Percentiles rank a stretch among this genome's conserved stretches.
phyloP scores from a whole-genome alignment of 2,329 filamentous ascomycete species.

The Colletotrichum tanaceti region DNA sequence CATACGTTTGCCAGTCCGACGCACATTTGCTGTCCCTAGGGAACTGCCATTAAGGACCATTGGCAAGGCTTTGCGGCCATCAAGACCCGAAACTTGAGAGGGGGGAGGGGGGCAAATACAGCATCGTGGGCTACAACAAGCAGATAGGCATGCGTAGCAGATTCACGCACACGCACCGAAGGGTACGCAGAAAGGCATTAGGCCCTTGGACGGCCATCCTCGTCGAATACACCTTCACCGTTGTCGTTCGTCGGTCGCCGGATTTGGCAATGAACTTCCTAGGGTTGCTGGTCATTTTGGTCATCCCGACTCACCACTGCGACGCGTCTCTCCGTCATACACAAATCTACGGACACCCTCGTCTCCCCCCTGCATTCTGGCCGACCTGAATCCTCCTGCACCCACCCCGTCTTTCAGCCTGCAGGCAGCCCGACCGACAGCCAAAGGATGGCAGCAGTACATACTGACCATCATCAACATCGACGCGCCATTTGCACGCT shows the following conservation, averaged over 20 bases:
- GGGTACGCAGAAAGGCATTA: slow-evolving; percentile 22
- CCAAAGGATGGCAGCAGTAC: slow-evolving; percentile 24
- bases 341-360: slow-evolving; percentile 6
- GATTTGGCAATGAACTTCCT: not conserved
- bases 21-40: slow-evolving; percentile 3
- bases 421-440: slow-evolving; percentile 15
- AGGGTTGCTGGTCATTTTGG: slow-evolving; percentile 15
- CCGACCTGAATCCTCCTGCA: slow-evolving; percentile 28
- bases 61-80: slow-evolving; percentile 19
- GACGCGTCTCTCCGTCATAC: slow-evolving; percentile 10
- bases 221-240: slow-evolving; percentile 1
- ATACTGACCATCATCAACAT: slow-evolving; percentile 13
- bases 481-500: slow-evolving; percentile 2
- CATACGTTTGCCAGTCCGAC: not conserved
- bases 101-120: not conserved
- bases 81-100: no score
- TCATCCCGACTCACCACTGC: slow-evolving; percentile 9
- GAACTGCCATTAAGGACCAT: slow-evolving; percentile 1
- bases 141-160: not conserved
- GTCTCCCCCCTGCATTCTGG: slow-evolving; percentile 6
- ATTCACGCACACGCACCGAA: slow-evolving; percentile 4
- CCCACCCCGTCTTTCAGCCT: not conserved
- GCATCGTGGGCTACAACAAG: slow-evolving; percentile 19
- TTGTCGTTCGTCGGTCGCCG: slow-evolving; percentile 21
- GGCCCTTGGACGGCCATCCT: not conserved